A percentile compares a stretch with the other conserved stretches of the same genome.
These are phyloP conservation scores for Corinectria fuckeliana DNA, from an alignment of 2,329 filamentous ascomycete species.

Conservation along the genomic window DNA sequence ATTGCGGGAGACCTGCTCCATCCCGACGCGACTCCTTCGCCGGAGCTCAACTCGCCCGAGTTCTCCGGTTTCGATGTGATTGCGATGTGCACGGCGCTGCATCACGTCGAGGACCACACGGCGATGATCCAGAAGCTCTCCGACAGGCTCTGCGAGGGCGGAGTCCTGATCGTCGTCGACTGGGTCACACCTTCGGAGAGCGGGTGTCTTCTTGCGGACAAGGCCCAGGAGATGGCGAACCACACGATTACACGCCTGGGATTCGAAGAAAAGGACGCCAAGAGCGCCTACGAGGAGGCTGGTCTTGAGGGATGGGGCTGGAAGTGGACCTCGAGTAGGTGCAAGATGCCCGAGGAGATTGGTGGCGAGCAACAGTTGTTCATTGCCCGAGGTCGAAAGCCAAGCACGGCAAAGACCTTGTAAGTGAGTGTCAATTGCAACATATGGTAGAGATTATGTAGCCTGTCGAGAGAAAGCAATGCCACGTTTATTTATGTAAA, in stretches of 20 bases:
- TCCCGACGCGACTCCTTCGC: constrained; percentile 25
- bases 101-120: constrained; percentile 42
- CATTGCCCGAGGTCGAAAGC: constrained; percentile 31
- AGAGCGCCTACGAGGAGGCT: constrained; percentile 28
- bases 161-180: constrained; percentile 44
- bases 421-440: no score
- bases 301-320: constrained; percentile 36
- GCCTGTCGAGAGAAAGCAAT: neutral
- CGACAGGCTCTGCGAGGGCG: constrained; percentile 38
- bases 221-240: constrained; percentile 9
- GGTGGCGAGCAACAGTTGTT: constrained; percentile 38
- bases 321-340: constrained; percentile 30
- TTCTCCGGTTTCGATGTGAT: constrained; percentile 42
- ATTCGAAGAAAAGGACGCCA: constrained; percentile 33
- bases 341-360: constrained; percentile 32
- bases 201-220: constrained; percentile 4
- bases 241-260: constrained; percentile 32
- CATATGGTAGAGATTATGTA: no score
- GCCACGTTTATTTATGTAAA: neutral
- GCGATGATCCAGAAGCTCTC: constrained; percentile 39
- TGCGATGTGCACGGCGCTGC: constrained; percentile 46
- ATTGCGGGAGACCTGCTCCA: constrained; percentile 41
- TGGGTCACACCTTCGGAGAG: constrained; percentile 33
- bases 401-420: neutral
- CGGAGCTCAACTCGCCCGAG: constrained; percentile 27